These are phyloP conservation scores for Miscanthus lutarioriparius DNA, from an alignment of 176 grass and related monocot species.

Conservation along the genomic window DNA sequence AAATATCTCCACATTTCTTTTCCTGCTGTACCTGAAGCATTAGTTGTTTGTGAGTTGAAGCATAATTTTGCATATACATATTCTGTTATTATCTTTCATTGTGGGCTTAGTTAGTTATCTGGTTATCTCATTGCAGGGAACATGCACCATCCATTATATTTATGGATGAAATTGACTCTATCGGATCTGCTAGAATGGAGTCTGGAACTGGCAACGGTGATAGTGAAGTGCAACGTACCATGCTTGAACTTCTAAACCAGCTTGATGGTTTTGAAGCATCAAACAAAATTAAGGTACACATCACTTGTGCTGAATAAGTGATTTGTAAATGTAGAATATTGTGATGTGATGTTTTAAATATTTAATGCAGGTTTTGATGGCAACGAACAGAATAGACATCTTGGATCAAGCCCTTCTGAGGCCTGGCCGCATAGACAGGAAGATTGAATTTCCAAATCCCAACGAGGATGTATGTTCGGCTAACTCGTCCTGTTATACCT, in stretches of 20 bases:
- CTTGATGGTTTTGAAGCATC: slow-evolving; percentile 99
- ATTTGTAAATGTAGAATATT: slow-evolving; percentile 3
- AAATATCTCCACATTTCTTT: background rate
- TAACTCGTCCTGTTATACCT: background rate
- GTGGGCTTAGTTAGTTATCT: slow-evolving; percentile 39
- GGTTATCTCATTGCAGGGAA: slow-evolving; percentile 56
- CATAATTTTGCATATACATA: background rate
- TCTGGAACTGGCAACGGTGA: slow-evolving; percentile 93
- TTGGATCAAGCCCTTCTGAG: slow-evolving; percentile 97
- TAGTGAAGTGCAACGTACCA: slow-evolving; percentile 97
- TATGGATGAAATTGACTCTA: slow-evolving; percentile 99
- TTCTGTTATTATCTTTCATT: background rate
- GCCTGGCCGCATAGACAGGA: slow-evolving; percentile 97
- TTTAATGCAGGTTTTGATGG: slow-evolving; percentile 88
- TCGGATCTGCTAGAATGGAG: slow-evolving; percentile 97
- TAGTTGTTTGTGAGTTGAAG: slow-evolving; percentile 7
- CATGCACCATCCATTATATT: slow-evolving; percentile 98
- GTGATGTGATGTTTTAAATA: slow-evolving; percentile 14
- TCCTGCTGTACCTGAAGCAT: background rate
- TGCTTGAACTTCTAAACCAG: slow-evolving; percentile 99
- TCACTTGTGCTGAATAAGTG: background rate
- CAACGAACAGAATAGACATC: slow-evolving; percentile 98
- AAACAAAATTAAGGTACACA: slow-evolving; percentile 93
- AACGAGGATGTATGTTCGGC: slow-evolving; percentile 77
- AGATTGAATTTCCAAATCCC: slow-evolving; percentile 99